Evolutionary conservation across 1,284 basidiomycete genomes (phyloP).

Genomic region (Cryptococcus sp.): DNA sequence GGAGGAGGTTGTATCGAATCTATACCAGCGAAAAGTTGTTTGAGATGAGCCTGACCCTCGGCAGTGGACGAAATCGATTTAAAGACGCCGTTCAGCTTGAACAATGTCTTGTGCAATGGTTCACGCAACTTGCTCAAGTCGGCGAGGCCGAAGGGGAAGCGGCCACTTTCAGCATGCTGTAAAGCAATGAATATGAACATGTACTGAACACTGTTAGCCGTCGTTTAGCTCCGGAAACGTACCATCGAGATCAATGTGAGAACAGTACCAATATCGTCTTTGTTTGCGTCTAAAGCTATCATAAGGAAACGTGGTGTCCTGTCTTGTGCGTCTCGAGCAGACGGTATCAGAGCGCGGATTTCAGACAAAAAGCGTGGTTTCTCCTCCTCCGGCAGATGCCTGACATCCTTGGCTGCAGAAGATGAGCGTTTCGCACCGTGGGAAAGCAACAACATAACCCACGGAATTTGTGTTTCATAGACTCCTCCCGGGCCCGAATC

Average conservation of each 20-base stretch:
- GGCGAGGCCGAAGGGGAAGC: slow-evolving; percentile 10
- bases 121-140: slow-evolving; percentile 15
- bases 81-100: slow-evolving; percentile 5
- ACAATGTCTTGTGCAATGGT: slow-evolving; percentile 5
- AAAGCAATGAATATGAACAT: slow-evolving; percentile 15
- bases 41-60: slow-evolving; percentile 5
- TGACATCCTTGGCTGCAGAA: slow-evolving; percentile 1
- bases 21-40: not conserved
- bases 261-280: slow-evolving; percentile 6
- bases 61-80: slow-evolving; percentile 1
- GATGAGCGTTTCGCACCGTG: not conserved
- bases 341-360: slow-evolving; percentile 5
- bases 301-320: slow-evolving; percentile 12
- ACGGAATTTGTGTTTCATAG: slow-evolving; percentile 8
- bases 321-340: slow-evolving; percentile 14
- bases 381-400: slow-evolving; percentile 4
- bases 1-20: slow-evolving; percentile 4
- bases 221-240: not conserved
- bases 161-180: slow-evolving; percentile 13
- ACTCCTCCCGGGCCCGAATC: slow-evolving; percentile 9
- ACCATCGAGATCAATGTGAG: slow-evolving; percentile 11
- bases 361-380: slow-evolving; percentile 8
- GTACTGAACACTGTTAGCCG: slow-evolving; percentile 15
- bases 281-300: slow-evolving; percentile 4
- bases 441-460: not conserved